Evolutionary conservation across 2,329 filamentous ascomycete genomes (phyloP), one percentile per base, ranked within the genome.

Genomic region (Aspergillus versicolor): DNA sequence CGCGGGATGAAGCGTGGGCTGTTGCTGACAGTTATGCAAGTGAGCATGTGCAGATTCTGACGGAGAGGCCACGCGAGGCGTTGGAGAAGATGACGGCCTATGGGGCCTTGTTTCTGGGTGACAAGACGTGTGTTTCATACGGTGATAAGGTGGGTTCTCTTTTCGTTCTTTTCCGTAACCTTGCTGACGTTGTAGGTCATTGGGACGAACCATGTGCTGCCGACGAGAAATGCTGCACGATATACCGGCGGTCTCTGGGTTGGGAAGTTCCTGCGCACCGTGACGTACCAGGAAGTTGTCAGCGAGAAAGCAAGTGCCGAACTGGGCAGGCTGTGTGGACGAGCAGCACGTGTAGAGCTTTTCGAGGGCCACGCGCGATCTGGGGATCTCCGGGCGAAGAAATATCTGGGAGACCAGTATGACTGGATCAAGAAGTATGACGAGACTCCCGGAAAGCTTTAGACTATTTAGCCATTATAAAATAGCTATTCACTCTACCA

Each of bases 161-260:
- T 30, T 30, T 30, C 3, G 3, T 30, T 0, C 27, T 9, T 1
- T 9, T 12, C 8, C 2, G 3, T 4, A 24, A 7, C 27, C 9
- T 30, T 4, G 8, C n/a, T 54, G 27, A 24, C 27, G 5, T 5
- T 43, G 9, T 45, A 81, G 77, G 79, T 77, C 37, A 83, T 83
- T 57, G 81, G 81, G 1, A 83, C 81, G 2, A 83, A 83, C 63
- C 81, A 83, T 61, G 81, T 83, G 2, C 70, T 84, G 0, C 81
- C 81, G 0, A 83, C 81, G 0, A 70, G 75, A 2, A 74, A 75
- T 19, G 80, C 79, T 0, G 76, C 77, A 0, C 67, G 77, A 2
- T 83, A 80, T 61, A 83, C 81, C 0, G 81, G 81, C 2, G 81
- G 81, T 1, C 70, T 83, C 3, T 83, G 81, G 81, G 81, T 83